Conservation (phyloP, 2,329 filamentous ascomycete species). For the Penicillium brasilianum region DNA sequence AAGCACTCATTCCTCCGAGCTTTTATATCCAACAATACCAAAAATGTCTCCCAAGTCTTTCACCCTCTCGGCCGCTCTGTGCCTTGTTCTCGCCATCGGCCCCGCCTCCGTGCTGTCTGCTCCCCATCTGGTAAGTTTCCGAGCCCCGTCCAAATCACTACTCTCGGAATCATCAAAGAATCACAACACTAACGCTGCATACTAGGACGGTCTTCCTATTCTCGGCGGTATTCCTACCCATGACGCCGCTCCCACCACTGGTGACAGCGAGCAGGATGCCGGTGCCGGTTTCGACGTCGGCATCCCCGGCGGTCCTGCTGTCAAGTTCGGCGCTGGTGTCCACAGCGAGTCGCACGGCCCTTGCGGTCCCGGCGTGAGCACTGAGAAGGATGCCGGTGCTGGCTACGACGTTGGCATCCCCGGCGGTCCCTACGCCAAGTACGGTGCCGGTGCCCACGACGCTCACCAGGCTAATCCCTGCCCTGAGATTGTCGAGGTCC, state of each 20-base stretch:
- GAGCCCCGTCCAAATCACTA: conserved; percentile 7
- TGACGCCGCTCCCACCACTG: conserved; percentile 18
- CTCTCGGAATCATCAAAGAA: background rate
- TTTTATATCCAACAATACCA: conserved; percentile 6
- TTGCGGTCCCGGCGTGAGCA: conserved; percentile 22
- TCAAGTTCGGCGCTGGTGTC: conserved; percentile 27
- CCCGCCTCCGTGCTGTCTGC: conserved; percentile 37
- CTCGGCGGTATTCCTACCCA: conserved; percentile 12
- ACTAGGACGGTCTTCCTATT: conserved; percentile 20
- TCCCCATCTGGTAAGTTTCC: conserved; percentile 32
- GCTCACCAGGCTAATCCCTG: conserved; percentile 22
- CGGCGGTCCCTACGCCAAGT: conserved; percentile 19
- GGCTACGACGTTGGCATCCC: conserved; percentile 27
- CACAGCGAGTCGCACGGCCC: conserved; percentile 26
- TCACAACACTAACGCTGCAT: conserved; percentile 13
- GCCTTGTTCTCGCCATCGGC: conserved; percentile 36
- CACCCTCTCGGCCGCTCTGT: conserved; percentile 37
- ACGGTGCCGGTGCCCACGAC: conserved; percentile 20
- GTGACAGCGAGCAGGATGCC: conserved; percentile 26
- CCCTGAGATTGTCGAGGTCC: conserved; percentile 22
- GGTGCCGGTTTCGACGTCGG: conserved; percentile 25
- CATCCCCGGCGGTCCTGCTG: conserved; percentile 36
- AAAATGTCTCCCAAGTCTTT: conserved; percentile 35
- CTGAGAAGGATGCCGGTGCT: conserved; percentile 19
- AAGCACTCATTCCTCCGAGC: conserved; percentile 18